Evolutionary conservation across 768 basidiomycete species (phyloP).

Genomic region (Pleurotus pulmonarius): DNA sequence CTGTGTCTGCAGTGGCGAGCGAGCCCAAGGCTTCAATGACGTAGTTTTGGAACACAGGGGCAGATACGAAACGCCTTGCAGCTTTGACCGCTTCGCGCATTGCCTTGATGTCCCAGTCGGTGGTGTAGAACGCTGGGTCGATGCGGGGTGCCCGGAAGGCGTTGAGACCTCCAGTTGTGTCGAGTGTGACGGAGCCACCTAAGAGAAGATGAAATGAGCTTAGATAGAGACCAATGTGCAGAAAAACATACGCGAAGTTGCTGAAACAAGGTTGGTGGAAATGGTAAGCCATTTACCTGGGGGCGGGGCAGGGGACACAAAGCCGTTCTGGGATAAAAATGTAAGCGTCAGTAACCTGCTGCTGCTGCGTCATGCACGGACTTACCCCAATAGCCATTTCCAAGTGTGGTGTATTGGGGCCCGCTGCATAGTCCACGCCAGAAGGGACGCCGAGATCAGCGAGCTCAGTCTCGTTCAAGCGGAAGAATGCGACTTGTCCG

Average conservation of each 20-base stretch:
- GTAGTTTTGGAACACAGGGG: constrained; percentile 23
- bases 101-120: constrained; percentile 24
- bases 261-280: constrained; percentile 23
- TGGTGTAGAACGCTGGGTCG: constrained; percentile 41
- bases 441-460: constrained; percentile 15
- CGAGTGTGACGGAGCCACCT: constrained; percentile 37
- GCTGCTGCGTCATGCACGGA: not conserved
- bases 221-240: not conserved
- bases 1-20: constrained; percentile 17
- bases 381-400: constrained; percentile 28
- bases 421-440: constrained; percentile 26
- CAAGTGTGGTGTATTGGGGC: constrained; percentile 28
- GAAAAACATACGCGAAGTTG: constrained; percentile 28
- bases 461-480: constrained; percentile 18
- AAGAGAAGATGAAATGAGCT: not conserved
- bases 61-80: constrained; percentile 19
- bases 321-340: constrained; percentile 3
- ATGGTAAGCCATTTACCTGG: constrained; percentile 14
- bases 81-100: constrained; percentile 22
- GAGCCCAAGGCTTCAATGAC: constrained; percentile 17
- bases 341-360: not conserved
- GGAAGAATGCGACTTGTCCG: constrained; percentile 22
- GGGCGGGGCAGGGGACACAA: constrained; percentile 6
- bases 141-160: constrained; percentile 46
- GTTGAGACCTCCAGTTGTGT: constrained; percentile 25